These are phyloP conservation scores for Microbotryomycetes sp. DNA, from an alignment of 1,284 basidiomycete species.

Conservation along the genomic window DNA sequence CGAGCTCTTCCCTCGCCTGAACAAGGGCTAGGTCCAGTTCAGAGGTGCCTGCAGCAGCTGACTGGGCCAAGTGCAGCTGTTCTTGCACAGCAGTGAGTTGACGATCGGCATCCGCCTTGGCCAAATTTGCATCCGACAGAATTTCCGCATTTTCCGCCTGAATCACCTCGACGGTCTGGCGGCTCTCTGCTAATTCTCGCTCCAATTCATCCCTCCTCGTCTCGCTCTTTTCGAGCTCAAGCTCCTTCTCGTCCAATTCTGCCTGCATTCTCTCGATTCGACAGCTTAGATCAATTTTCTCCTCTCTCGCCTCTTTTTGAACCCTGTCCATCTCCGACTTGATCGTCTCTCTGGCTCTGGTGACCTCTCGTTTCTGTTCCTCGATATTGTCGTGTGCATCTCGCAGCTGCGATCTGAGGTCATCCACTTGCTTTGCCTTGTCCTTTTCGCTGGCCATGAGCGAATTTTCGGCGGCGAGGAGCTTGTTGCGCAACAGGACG, in stretches of 20 bases:
- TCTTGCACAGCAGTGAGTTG: no score
- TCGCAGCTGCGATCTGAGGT: not conserved
- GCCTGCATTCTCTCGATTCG: not conserved
- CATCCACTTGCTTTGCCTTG: not conserved
- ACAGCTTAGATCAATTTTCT: not conserved
- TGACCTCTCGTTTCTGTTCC: conserved; percentile 4
- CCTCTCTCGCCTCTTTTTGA: not conserved
- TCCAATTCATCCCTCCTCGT: not conserved
- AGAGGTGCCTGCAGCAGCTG: no score
- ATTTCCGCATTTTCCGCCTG: no score
- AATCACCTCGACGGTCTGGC: not conserved
- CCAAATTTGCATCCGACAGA: no score
- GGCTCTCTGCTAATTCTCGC: not conserved
- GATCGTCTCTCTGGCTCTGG: not conserved
- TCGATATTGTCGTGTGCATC: conserved; percentile 11
- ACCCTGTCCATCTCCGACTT: not conserved
- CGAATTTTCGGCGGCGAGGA: conserved; percentile 8
- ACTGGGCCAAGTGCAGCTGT: no score
- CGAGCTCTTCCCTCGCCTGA: no score
- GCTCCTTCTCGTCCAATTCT: conserved; percentile 4
- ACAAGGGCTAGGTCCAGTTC: no score
- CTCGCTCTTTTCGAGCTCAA: conserved; percentile 2
- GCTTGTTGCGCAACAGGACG: conserved; percentile 2
- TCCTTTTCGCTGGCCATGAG: conserved; percentile 15
- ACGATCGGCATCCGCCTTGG: no score